Evolutionary conservation across 2,329 filamentous ascomycete genomes (phyloP), one percentile per base, ranked within the genome.

Genomic region (Spiromastix sp.): DNA sequence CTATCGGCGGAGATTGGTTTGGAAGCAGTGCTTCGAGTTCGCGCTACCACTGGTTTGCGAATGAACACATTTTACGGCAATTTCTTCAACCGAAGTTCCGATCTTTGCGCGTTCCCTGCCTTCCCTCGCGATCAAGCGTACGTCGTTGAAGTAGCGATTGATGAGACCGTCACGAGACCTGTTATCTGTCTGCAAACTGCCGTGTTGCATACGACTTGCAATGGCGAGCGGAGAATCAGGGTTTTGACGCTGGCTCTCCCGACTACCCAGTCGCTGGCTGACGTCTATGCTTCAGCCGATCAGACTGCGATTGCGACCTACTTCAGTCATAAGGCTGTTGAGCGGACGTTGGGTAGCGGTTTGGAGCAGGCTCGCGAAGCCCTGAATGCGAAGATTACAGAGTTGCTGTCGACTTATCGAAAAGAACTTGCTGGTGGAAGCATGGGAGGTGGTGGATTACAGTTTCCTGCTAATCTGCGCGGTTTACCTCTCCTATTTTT

Each of bases 31-130:
- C 79, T 98, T 37, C 82, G 91, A 56, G 91, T 98, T 25, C 81
- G 91, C 46, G 91, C 91, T 12, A 95, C 87, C 2, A 96, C 87
- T 16, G 91, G 91, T 34, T 66, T 98, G 40, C 79, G 91, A 36
- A 96, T 96, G 83, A 94, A 80, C 65, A 87, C 89, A 2, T 98
- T 98, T 64, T 98, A 96, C 60, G 91, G 91, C 48, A 98, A 98
- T 67, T 98, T 98, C 64, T 98, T 98, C 72, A 98, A 96, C 68
- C 77, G 91, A 48, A 94, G 85, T 56, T 95, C 87, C 11, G 91
- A 98, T 64, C 76, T 98, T 20, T 96, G 91, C 58, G 91, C 91
- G 9, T 98, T 98, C 71, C 91, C 91, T 2, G 87, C 91, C 0
- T 96, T 98, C 69, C 91, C 91, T 20, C 81, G 91, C 55, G 91